Percentiles rank a stretch among this genome's conserved stretches.
Conservation (phyloP, 2,329 filamentous ascomycete species). For the Paradendryphiella salina region DNA sequence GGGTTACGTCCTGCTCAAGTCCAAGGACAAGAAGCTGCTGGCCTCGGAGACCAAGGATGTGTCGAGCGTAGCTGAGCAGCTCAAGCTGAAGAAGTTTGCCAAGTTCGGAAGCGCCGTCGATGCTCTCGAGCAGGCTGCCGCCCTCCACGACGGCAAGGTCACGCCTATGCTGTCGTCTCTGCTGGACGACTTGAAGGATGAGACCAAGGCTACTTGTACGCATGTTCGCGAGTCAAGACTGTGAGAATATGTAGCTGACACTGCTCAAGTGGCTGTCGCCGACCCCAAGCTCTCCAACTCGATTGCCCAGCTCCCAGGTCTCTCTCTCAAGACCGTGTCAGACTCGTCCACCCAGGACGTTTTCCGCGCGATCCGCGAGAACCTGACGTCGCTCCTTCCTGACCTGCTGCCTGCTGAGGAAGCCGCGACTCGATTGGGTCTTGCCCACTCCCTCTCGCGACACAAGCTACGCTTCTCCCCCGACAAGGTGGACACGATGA, state of each 20-base stretch:
- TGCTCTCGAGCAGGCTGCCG: slow-evolving; percentile 80
- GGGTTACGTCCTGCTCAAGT: slow-evolving; percentile 97
- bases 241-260: slow-evolving; percentile 18
- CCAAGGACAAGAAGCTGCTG: slow-evolving; percentile 96
- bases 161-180: slow-evolving; percentile 81
- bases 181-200: slow-evolving; percentile 88
- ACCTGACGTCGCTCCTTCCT: slow-evolving; percentile 87
- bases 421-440: slow-evolving; percentile 91
- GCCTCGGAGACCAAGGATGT: slow-evolving; percentile 74
- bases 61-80: slow-evolving; percentile 83
- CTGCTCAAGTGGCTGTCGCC: slow-evolving; percentile 70
- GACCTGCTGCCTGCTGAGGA: slow-evolving; percentile 83
- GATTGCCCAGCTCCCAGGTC: slow-evolving; percentile 86
- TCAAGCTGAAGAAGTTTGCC: slow-evolving; percentile 94
- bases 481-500: slow-evolving; percentile 99
- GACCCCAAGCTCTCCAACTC: slow-evolving; percentile 89
- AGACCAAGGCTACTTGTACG: slow-evolving; percentile 83
- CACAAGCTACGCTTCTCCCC: slow-evolving; percentile 99
- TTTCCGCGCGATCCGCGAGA: slow-evolving; percentile 90
- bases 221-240: background rate
- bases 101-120: slow-evolving; percentile 95
- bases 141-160: slow-evolving; percentile 88
- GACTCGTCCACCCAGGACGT: slow-evolving; percentile 83
- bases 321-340: slow-evolving; percentile 81
- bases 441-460: slow-evolving; percentile 87